Evolutionary conservation across 495 filamentous ascomycete genomes (phyloP), one percentile per base, ranked within the genome.

Genomic region (Podospora anserina): DNA sequence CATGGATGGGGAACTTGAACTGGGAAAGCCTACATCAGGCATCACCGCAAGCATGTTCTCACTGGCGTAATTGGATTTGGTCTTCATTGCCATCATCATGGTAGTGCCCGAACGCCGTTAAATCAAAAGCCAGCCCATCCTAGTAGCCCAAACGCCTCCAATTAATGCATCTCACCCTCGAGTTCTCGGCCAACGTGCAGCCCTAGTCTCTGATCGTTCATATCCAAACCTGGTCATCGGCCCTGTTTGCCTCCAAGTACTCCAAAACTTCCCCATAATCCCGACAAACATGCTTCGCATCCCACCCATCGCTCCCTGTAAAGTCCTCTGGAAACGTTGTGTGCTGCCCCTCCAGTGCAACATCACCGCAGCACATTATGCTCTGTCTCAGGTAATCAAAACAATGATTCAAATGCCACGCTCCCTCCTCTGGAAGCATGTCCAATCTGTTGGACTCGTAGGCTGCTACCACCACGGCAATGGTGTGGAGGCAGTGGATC

Each of bases 361-460:
- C 71, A 62, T 85, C 82, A 3, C 77, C 81, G 19, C 71, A 72
- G 70, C 82, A 83, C 78, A 83, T 79, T 70, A 84, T 83, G 60
- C 76, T 73, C 71, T 83, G 82, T 16, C 82, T 75, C 63, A 83
- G 62, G 62, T 83, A 84, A 30, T 83, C 81, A 65, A 84, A 81
- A 73, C 82, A 84, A 63, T 84, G 82, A 57, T 66, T 75, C 26
- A 83, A 64, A 27, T 83, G 82, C 80, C 80, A 82, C 3, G 78
- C 71, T 34, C 78, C 77, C 61, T 82, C 79, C 20, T 70, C 57
- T 2, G 78, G 80, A 60, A 79, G 53, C 64, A 54, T 68, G 53
- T 67, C 53, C 61, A 66, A 59, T 39, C 73, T 16, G 69, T 79
- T 77, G 11, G 76, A 77, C 2, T 71, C 74, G 7, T 79, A 69